Conservation (phyloP, 2,329 filamentous ascomycete species). For the Aaosphaeria pasadenensis region DNA sequence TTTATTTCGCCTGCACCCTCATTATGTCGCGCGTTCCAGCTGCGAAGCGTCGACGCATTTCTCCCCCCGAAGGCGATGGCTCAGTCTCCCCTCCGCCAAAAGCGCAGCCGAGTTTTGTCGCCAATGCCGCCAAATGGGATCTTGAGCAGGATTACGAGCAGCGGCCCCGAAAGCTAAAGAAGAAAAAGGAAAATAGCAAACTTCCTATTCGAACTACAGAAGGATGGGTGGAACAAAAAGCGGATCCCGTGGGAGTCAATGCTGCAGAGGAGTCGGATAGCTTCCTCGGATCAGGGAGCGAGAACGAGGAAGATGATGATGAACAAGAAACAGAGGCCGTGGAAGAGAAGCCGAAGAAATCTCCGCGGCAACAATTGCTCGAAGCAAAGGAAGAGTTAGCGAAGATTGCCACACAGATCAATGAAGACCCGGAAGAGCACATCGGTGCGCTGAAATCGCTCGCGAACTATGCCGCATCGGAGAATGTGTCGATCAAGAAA, state of each 20-base stretch:
- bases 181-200: slow-evolving; percentile 71
- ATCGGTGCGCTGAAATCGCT: slow-evolving; percentile 74
- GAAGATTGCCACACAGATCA: slow-evolving; percentile 73
- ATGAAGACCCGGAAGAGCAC: slow-evolving; percentile 92
- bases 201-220: slow-evolving; percentile 85
- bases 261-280: slow-evolving; percentile 56
- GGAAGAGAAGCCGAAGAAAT: slow-evolving; percentile 61
- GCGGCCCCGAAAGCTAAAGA: slow-evolving; percentile 70
- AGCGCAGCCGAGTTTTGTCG: slow-evolving; percentile 59
- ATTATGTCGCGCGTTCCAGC: slow-evolving; percentile 34
- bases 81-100: slow-evolving; percentile 13
- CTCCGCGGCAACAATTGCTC: slow-evolving; percentile 74
- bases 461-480: slow-evolving; percentile 68
- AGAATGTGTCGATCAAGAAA: slow-evolving; percentile 74
- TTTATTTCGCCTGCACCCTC: no score
- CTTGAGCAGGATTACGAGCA: slow-evolving; percentile 89
- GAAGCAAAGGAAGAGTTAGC: slow-evolving; percentile 92
- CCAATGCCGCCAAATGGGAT: slow-evolving; percentile 78
- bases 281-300: slow-evolving; percentile 60
- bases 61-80: slow-evolving; percentile 29
- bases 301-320: slow-evolving; percentile 45
- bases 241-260: slow-evolving; percentile 35
- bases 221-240: slow-evolving; percentile 64
- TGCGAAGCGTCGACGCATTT: slow-evolving; percentile 36
- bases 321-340: slow-evolving; percentile 38